Evolutionary conservation across 805 yeast species (phyloP), one percentile per base, ranked within the genome.

Genomic region (Suhomyces canberraensis): DNA sequence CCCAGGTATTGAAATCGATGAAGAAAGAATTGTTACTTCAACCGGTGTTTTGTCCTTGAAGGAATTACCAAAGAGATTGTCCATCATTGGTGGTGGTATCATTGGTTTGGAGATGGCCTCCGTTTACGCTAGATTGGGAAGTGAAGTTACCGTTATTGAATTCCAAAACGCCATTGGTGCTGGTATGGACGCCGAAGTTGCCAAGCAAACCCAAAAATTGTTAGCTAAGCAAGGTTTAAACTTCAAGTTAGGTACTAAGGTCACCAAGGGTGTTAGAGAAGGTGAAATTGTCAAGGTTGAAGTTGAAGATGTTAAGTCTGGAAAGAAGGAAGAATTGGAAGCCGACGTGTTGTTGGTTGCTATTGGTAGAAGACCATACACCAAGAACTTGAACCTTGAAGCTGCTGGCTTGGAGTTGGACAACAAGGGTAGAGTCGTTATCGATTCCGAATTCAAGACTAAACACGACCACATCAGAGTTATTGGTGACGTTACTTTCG

Each of bases 31-130:
- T 51, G 97, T 93, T 37, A 76, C 95, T 25, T 89, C 97, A 21
- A 93, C 99, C 31, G 99, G 99, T 54, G 85, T 87, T 41, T 70
- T 93, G 40, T 65, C 84, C 16, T 75, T 93, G 54, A 76, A 78
- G 63, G 96, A 90, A 73, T 75, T 93, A 41, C 99, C 99, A 60
- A 89, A 93, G 76, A 81, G 75, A 62, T 57, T 93, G 59, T 84
- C 91, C 50, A 81, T 93, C 68, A 91, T 93, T 56, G 99, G 99
- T 63, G 99, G 96, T 70, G 98, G 99, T 76, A 91, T 93, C 71
- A 93, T 93, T 62, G 99, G 99, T 59, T 79, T 93, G 52, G 99
- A 93, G 74, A 93, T 93, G 96, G 98, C 96, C 46, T 90, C 98
- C 17, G 99, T 93, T 32, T 93, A 95, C 83, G 71, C 90, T 41